Conservation (phyloP, 164 flowering plant genomes). For the Stephania yunnanensis region DNA sequence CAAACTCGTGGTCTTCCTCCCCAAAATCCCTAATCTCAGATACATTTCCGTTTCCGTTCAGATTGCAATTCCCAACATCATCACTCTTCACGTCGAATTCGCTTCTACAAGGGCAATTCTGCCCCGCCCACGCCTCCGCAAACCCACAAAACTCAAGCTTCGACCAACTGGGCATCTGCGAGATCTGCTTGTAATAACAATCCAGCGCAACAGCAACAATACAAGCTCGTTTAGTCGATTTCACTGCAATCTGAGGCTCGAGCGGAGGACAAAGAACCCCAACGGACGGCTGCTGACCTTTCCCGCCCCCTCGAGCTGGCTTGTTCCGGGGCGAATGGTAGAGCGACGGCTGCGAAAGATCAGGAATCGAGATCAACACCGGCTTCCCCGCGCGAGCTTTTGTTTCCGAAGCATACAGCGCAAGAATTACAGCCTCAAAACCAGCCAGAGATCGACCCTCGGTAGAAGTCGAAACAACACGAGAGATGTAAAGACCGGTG, state of each 20-base stretch:
- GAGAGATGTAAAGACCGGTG: constrained; percentile 64
- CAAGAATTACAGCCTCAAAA: constrained; percentile 80
- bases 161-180: constrained; percentile 87
- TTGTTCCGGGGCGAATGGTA: constrained; percentile 58
- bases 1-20: constrained; percentile 22
- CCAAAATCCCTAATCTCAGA: constrained; percentile 16
- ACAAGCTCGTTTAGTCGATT: constrained; percentile 75
- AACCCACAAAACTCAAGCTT: constrained; percentile 65
- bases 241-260: constrained; percentile 82
- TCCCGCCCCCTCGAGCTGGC: constrained; percentile 7
- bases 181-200: constrained; percentile 66
- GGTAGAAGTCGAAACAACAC: constrained; percentile 35
- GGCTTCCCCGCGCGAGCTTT: constrained; percentile 75
- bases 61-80: neutral
- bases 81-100: constrained; percentile 20
- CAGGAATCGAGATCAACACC: constrained; percentile 53
- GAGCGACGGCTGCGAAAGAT: constrained; percentile 75
- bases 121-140: constrained; percentile 75
- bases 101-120: constrained; percentile 51
- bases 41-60: neutral
- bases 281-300: constrained; percentile 18
- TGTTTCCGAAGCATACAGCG: constrained; percentile 56
- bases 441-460: constrained; percentile 55
- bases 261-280: constrained; percentile 46
- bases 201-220: constrained; percentile 72